These are phyloP conservation scores for Lasiodiplodia sp. DNA, from an alignment of 2,329 filamentous ascomycete species.

Conservation along the genomic window DNA sequence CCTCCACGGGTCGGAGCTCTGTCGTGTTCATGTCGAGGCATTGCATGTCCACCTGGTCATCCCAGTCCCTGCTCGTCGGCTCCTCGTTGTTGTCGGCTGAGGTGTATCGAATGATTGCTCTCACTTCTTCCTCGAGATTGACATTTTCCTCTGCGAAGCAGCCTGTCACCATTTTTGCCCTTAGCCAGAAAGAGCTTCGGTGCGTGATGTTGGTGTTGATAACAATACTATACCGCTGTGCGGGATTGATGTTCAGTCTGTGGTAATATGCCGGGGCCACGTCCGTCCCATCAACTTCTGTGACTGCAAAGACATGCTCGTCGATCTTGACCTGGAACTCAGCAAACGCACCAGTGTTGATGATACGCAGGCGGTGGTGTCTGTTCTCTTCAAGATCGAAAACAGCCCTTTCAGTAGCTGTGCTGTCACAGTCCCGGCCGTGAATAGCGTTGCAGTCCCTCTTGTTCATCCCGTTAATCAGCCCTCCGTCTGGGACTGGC, in stretches of 20 bases:
- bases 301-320: conserved; percentile 67
- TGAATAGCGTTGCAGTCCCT: conserved; percentile 49
- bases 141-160: conserved; percentile 64
- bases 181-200: conserved; percentile 50
- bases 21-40: conserved; percentile 61
- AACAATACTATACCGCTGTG: conserved; percentile 73
- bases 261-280: conserved; percentile 63
- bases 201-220: conserved; percentile 58
- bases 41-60: conserved; percentile 55
- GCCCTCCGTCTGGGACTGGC: conserved; percentile 58
- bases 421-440: conserved; percentile 46
- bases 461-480: conserved; percentile 52
- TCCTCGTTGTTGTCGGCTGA: background rate
- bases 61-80: conserved; percentile 59
- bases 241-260: conserved; percentile 69
- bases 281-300: conserved; percentile 72
- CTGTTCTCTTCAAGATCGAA: conserved; percentile 51
- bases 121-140: conserved; percentile 56
- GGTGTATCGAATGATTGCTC: conserved; percentile 59
- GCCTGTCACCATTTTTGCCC: conserved; percentile 66
- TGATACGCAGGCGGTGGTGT: conserved; percentile 75
- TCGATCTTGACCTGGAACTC: conserved; percentile 66
- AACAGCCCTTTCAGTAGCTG: conserved; percentile 37
- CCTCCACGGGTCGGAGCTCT: conserved; percentile 54
- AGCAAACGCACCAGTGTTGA: conserved; percentile 76